Conservation (phyloP, 2,329 filamentous ascomycete species). For the Colletotrichum godetiae region DNA sequence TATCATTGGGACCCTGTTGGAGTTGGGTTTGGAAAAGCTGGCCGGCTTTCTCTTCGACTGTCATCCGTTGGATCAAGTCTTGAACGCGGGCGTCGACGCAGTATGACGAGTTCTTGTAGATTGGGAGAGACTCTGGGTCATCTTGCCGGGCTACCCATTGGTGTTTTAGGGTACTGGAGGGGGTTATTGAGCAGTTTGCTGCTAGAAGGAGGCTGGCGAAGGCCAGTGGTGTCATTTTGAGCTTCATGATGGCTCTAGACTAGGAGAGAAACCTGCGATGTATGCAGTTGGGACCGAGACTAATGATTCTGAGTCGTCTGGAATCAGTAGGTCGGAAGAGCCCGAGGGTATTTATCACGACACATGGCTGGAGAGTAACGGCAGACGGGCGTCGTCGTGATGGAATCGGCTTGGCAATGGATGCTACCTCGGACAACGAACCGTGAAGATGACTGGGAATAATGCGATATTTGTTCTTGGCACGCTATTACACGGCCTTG, state of each 20-base stretch:
- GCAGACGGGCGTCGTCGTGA: not conserved
- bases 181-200: not conserved
- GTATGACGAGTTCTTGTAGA: constrained; percentile 47
- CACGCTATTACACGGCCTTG: constrained; percentile 25
- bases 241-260: constrained; percentile 6
- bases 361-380: not conserved
- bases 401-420: not conserved
- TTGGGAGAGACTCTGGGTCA: not conserved
- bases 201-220: constrained; percentile 5
- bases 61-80: constrained; percentile 58
- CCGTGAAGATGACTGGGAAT: not conserved
- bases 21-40: constrained; percentile 57
- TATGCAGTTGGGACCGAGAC: not conserved
- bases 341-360: constrained; percentile 10
- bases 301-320: accelerated
- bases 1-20: constrained; percentile 39
- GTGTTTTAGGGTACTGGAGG: too few species aligned
- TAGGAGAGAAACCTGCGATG: too few species aligned
- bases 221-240: not conserved
- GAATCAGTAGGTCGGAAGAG: not conserved
- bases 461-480: constrained; percentile 1
- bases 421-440: not conserved
- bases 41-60: constrained; percentile 59
- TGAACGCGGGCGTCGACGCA: constrained; percentile 58
- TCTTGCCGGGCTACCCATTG: not conserved